These are phyloP conservation scores for Backusella macrospora DNA, from an alignment of 192 early-diverging fungal genomes.

Conservation along the genomic window DNA sequence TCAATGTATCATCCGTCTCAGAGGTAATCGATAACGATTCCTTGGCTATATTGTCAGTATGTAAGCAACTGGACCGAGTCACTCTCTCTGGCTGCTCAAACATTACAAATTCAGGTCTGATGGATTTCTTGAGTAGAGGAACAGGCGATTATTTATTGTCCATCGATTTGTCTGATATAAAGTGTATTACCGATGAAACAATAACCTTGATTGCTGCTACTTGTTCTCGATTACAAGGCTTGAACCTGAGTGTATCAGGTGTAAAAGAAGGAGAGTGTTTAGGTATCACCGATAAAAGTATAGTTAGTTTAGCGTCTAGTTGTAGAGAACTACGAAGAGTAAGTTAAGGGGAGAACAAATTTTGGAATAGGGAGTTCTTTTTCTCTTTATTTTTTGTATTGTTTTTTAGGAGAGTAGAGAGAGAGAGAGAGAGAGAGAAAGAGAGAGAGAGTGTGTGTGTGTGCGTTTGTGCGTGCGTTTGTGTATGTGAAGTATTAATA, in stretches of 20 bases:
- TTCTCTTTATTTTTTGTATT: neutral
- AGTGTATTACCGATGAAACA: conserved; percentile 45
- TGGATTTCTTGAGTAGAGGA: conserved; percentile 40
- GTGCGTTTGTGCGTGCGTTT: neutral
- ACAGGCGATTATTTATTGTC: conserved; percentile 44
- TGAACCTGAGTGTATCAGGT: conserved; percentile 50
- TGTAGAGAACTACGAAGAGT: conserved; percentile 55
- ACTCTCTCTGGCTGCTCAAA: conserved; percentile 51
- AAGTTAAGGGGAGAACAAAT: conserved; percentile 24
- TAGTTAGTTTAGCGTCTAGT: conserved; percentile 47
- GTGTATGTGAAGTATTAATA: neutral
- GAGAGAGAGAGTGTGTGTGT: too few relatives aligned
- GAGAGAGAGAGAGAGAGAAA: neutral
- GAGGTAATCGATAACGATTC: conserved; percentile 42
- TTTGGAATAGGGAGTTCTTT: conserved; percentile 14
- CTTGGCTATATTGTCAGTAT: conserved; percentile 37
- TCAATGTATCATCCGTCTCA: conserved; percentile 55
- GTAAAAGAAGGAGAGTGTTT: conserved; percentile 40
- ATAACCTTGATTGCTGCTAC: conserved; percentile 42
- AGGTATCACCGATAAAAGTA: conserved; percentile 47
- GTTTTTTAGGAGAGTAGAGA: neutral
- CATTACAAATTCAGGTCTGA: conserved; percentile 46
- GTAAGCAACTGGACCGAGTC: conserved; percentile 52
- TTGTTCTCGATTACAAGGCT: conserved; percentile 54
- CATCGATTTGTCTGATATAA: conserved; percentile 54